Evolutionary conservation across 129 eudicot species (phyloP), one percentile per base, ranked within the genome.

Genomic region (Dittrichia graveolens): DNA sequence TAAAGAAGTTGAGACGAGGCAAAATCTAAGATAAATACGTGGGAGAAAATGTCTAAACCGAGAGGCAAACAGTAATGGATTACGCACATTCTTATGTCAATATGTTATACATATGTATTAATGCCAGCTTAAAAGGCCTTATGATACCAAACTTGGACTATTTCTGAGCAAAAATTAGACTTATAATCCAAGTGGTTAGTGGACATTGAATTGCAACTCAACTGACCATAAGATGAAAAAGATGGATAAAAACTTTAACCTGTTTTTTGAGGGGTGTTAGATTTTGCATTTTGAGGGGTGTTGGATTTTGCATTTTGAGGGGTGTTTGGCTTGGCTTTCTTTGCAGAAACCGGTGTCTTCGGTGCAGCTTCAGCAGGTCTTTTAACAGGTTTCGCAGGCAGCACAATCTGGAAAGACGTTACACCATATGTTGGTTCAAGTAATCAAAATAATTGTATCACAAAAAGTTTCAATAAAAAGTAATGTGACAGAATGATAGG

Each of bases 261-360:
- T 78, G 84, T 34, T 75, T 88, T 88, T 14, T 75, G 80, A 42
- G 92, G 87, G 4, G 85, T 58, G 34, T 57, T 71, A 0, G 77
- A 3, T 35, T 59, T 72, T 45, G 47, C 68, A 35, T 59, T 72
- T 58, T 72, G 77, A 7, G 77, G 77, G 0, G 68, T 48, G 59
- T 48, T 48, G 0, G 44, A 7, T 50, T 68, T 68, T 8, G 73
- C 48, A n/a, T 80, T 83, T 18, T 71, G 81, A 46, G 92, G 87
- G 0, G 87, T 75, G 39, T 78, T 78, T 5, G 73, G 15, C 38
- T 85, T 88, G 9, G 69, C 77, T 66, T 88, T 88, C 72, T 85
- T 85, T 31, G 72, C 67, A 63, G 86, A 10, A n/a, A 50, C 83
- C 0, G 82, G 84, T 7, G 84, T 65, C 62, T 71, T 75, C 0